Base-by-base conservation (phyloP, 2,329 filamentous ascomycete genomes). In the Trichoderma sp. region DNA sequence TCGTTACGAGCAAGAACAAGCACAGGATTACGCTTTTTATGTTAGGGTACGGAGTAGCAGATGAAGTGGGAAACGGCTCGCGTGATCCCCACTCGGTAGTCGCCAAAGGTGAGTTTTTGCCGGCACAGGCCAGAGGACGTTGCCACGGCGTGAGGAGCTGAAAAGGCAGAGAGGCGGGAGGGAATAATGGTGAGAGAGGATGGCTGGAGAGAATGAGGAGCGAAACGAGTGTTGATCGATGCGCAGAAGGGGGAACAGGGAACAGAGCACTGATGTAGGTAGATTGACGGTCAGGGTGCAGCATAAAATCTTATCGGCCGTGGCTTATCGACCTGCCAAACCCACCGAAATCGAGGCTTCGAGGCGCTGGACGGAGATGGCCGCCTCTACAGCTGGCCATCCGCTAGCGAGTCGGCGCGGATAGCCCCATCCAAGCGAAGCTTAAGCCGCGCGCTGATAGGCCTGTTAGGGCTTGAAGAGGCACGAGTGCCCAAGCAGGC, bases 351-450 rank as follows among this genome's bases (percentile, higher is more conserved):
- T 59, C 37, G 58, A 64, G 43, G 59, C 59, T 63, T 67, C 37
- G 60, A 63, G 55, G 68, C 68, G 68, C 65, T 55, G 60, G 32
- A 69, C 68, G 68, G 68, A 63, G 68, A 66, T 59, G 68, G 39
- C 68, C 68, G 68, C 68, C 54, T 58, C 59, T 30, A 61, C 51
- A 63, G 58, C 59, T 63, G 51, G 67, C 66, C 37, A 66, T 59
- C 68, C 60, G 55, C 68, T 69, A 69, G 65, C 54, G 55, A 34
- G 59, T 65, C 55, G 21, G 54, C 68, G 37, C 46, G 55, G 52
- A 58, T 66, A 49, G 54, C 34, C 60, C 60, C 59, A 49, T 59
- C 59, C 68, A 65, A 58, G 67, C 67, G 52, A 64, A 34, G 59
- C 52, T 39, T 64, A 26, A 59, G 59, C 26, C 60, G 46, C 60